Percentiles rank a stretch among this genome's conserved stretches.
Conservation (phyloP, 2,329 filamentous ascomycete genomes). For the Chaetomiaceae sp. region DNA sequence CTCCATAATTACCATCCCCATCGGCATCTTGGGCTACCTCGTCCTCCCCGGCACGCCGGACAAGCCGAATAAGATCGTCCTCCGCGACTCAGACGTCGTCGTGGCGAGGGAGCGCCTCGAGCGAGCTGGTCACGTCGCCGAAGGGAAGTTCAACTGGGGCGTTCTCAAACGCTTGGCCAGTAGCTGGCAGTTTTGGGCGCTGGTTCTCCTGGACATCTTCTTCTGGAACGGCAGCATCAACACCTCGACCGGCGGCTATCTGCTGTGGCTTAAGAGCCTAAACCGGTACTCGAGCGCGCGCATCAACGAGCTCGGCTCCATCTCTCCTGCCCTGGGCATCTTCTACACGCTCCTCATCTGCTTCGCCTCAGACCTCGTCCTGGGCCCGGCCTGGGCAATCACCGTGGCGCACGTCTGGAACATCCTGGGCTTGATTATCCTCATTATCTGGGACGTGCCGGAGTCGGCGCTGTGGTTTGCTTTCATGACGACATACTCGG, state of each 20-base stretch:
- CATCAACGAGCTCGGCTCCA: conserved; percentile 47
- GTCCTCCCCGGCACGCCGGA: conserved; percentile 47
- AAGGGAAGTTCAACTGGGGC: conserved; percentile 30
- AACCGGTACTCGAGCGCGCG: conserved; percentile 39
- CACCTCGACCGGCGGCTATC: conserved; percentile 42
- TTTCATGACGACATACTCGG: conserved; percentile 42
- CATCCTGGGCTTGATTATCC: conserved; percentile 45
- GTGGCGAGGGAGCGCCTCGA: conserved; percentile 41
- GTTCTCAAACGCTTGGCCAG: conserved; percentile 28
- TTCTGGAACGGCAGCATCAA: conserved; percentile 50
- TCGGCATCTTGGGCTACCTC: conserved; percentile 45
- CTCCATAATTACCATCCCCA: conserved; percentile 48
- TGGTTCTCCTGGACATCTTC: conserved; percentile 46
- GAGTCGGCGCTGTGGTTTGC: conserved; percentile 50
- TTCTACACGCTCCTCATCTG: conserved; percentile 49
- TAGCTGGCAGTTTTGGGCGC: conserved; percentile 44
- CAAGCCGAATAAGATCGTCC: conserved; percentile 41
- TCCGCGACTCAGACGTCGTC: conserved; percentile 41
- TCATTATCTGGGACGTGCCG: conserved; percentile 50
- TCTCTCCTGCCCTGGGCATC: conserved; percentile 49
- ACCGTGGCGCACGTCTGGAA: conserved; percentile 46
- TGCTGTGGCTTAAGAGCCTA: conserved; percentile 54
- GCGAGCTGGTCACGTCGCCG: conserved; percentile 35
- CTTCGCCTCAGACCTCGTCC: conserved; percentile 48
- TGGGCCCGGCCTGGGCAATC: conserved; percentile 50